A percentile compares a stretch with the other conserved stretches of the same genome.
These are phyloP conservation scores for Colletotrichum sansevieriae DNA, from an alignment of 2,329 filamentous ascomycete species.

Conservation along the genomic window DNA sequence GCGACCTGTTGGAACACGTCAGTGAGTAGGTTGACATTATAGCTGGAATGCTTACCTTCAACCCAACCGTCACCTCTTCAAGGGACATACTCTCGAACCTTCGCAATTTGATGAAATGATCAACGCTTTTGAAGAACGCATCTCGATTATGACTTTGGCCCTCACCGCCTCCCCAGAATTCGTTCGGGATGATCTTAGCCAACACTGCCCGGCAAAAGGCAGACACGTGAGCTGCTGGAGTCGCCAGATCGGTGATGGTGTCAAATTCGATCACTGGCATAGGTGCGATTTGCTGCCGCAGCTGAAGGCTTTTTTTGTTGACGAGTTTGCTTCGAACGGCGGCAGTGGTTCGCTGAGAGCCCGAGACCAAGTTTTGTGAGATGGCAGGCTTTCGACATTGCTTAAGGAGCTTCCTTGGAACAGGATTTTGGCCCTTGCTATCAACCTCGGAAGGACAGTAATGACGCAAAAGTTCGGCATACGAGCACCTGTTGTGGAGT, in stretches of 20 bases:
- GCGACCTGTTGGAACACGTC: conserved; percentile 64
- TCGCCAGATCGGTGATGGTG: conserved; percentile 76
- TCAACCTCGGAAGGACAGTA: conserved; percentile 76
- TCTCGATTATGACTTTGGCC: conserved; percentile 70
- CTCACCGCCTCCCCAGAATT: conserved; percentile 77
- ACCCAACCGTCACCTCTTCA: conserved; percentile 80
- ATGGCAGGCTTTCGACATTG: neutral
- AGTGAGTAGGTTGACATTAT: neutral
- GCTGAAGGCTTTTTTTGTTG: conserved; percentile 1
- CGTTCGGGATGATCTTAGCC: conserved; percentile 77
- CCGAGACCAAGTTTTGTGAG: neutral
- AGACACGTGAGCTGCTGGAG: conserved; percentile 77
- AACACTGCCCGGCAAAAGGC: conserved; percentile 87
- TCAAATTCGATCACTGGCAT: conserved; percentile 55
- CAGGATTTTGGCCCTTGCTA: conserved; percentile 9
- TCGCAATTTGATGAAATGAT: conserved; percentile 81
- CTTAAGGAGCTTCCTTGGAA: conserved; percentile 15
- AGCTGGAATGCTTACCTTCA: conserved; percentile 71
- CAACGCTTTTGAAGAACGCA: conserved; percentile 75
- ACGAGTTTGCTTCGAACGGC: neutral
- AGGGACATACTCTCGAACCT: conserved; percentile 86
- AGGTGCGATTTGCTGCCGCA: neutral
- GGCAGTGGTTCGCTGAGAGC: neutral
- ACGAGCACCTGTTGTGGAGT: conserved; percentile 81
- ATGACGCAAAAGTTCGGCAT: conserved; percentile 80